Percentiles rank a stretch among this genome's conserved stretches.
These are phyloP conservation scores for Musa beccarii DNA, from an alignment of 176 grass and related monocot genomes.

Conservation along the genomic window DNA sequence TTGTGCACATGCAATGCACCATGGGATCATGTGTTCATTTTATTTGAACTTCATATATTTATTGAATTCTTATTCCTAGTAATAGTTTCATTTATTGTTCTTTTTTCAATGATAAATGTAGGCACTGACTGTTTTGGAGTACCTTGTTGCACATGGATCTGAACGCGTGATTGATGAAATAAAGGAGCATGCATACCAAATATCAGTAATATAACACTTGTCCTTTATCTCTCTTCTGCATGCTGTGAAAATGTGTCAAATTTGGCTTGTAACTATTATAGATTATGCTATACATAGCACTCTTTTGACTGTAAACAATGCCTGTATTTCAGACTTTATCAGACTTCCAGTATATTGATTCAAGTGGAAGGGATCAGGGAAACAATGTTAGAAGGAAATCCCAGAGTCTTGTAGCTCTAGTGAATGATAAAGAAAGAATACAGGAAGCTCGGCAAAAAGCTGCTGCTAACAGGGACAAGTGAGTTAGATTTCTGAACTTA, in stretches of 20 bases:
- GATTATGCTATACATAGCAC: neutral
- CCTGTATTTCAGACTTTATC: slow-evolving; percentile 58
- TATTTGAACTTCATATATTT: neutral
- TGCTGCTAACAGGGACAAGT: slow-evolving; percentile 78
- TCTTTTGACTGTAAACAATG: slow-evolving; percentile 10
- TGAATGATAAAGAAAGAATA: slow-evolving; percentile 97
- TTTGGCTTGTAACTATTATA: neutral
- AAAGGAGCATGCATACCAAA: slow-evolving; percentile 87
- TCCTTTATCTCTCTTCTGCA: neutral
- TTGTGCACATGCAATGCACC: neutral
- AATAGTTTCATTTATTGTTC: neutral
- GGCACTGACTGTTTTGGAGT: slow-evolving; percentile 90
- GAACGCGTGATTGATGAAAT: slow-evolving; percentile 96
- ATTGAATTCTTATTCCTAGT: neutral
- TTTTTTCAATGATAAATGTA: slow-evolving; percentile 23
- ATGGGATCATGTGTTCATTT: neutral
- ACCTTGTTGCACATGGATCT: slow-evolving; percentile 76
- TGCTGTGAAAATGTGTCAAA: neutral
- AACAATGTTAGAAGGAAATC: slow-evolving; percentile 92
- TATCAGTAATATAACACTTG: slow-evolving; percentile 47
- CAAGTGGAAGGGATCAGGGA: slow-evolving; percentile 85
- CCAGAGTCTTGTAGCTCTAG: slow-evolving; percentile 81
- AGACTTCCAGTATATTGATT: slow-evolving; percentile 98
- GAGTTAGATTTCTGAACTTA: slow-evolving; percentile 16
- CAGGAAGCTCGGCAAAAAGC: slow-evolving; percentile 96